Conservation (phyloP, 2,329 filamentous ascomycete species). For the Seiridium cupressi region DNA sequence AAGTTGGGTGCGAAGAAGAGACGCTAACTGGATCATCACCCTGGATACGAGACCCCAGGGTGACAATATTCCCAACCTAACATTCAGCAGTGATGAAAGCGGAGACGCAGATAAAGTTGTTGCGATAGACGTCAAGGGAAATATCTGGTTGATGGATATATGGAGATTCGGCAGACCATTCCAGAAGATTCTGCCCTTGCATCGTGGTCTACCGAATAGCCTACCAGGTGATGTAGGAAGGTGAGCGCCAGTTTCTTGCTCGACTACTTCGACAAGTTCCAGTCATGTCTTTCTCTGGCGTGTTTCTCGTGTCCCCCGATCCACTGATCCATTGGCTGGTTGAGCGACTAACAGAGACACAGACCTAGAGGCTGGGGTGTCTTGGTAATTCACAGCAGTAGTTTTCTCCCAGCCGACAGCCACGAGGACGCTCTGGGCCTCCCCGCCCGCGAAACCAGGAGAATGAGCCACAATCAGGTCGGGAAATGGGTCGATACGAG, state of each 20-base stretch:
- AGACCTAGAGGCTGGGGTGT: conserved; percentile 46
- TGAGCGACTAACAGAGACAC: neutral
- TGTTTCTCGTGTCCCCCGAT: no score
- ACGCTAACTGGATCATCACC: conserved; percentile 49
- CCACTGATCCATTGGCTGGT: conserved; percentile 11
- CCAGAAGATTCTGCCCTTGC: conserved; percentile 15
- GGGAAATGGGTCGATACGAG: conserved; percentile 25
- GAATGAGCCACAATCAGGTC: conserved; percentile 12
- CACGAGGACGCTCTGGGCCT: conserved; percentile 30
- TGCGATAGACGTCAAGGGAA: conserved; percentile 49
- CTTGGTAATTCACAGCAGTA: conserved; percentile 40
- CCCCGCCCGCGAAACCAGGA: conserved; percentile 17
- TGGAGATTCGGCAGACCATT: conserved; percentile 36
- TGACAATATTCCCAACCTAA: conserved; percentile 52
- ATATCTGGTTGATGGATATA: conserved; percentile 50
- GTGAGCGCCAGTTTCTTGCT: conserved; percentile 19
- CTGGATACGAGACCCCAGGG: conserved; percentile 36
- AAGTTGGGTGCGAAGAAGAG: conserved; percentile 36
- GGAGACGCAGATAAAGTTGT: conserved; percentile 50
- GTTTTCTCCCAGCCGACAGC: conserved; percentile 34
- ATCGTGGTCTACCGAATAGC: neutral
- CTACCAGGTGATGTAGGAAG: conserved; percentile 7
- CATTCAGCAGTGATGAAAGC: conserved; percentile 43
- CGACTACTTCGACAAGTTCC: no score
- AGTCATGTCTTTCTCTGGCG: no score